phyloP scores from a whole-genome alignment of 2,329 filamentous ascomycete species.

The Fusarium metavorans region DNA sequence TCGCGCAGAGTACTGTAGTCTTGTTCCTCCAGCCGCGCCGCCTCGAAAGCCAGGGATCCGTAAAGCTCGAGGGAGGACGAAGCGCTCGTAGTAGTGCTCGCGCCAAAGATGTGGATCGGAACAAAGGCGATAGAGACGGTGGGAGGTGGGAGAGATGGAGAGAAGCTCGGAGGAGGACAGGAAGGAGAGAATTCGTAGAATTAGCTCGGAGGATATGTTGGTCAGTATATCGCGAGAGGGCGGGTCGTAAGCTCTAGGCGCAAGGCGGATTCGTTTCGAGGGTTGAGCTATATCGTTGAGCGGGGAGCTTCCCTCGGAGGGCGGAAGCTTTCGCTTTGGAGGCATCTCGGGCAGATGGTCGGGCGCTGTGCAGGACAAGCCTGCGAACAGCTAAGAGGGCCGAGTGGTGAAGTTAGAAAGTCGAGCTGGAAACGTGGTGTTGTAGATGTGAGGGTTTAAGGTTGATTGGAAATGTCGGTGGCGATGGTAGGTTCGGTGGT shows the following conservation, averaged over 20 bases:
- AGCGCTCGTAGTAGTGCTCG: conserved; percentile 85
- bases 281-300: conserved; percentile 21
- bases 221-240: conserved; percentile 71
- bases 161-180: conserved; percentile 78
- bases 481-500: conserved; percentile 26
- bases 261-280: conserved; percentile 40
- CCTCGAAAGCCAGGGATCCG: conserved; percentile 75
- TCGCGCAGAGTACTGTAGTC: conserved; percentile 60
- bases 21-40: conserved; percentile 46
- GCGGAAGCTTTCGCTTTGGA: conserved; percentile 41
- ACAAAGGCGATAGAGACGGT: conserved; percentile 77
- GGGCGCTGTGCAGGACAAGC: conserved; percentile 23
- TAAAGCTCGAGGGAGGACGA: conserved; percentile 84
- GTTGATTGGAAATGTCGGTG: conserved; percentile 40
- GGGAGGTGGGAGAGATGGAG: conserved; percentile 74
- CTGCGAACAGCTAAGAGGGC: conserved; percentile 9
- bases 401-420: neutral
- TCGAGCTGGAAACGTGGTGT: neutral
- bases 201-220: conserved; percentile 84
- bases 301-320: conserved; percentile 12
- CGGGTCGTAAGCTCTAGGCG: conserved; percentile 14
- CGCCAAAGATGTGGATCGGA: conserved; percentile 93
- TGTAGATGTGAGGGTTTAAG: conserved; percentile 7
- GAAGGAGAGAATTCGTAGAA: conserved; percentile 84
- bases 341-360: conserved; percentile 29